Percentiles rank a stretch among this genome's conserved stretches.
These are phyloP conservation scores for Pulveroboletus frians DNA, from an alignment of 768 basidiomycete genomes.

Conservation along the genomic window DNA sequence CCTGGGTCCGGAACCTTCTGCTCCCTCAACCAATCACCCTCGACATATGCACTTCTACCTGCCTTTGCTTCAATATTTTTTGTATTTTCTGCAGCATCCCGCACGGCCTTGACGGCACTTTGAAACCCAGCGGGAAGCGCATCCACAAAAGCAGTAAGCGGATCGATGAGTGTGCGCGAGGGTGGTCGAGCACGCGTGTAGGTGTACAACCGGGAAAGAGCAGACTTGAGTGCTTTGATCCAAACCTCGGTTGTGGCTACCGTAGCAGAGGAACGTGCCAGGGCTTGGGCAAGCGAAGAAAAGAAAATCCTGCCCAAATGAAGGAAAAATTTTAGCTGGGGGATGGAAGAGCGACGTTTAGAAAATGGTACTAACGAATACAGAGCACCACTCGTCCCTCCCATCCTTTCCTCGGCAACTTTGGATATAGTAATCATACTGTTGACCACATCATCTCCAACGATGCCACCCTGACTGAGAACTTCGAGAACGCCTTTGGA, in stretches of 20 bases:
- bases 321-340: not conserved
- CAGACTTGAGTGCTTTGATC: constrained; percentile 51
- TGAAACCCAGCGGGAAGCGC: constrained; percentile 34
- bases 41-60: constrained; percentile 85
- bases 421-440: constrained; percentile 65
- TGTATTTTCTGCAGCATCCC: constrained; percentile 67
- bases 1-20: constrained; percentile 79
- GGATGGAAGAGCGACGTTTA: not conserved
- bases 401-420: constrained; percentile 81
- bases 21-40: constrained; percentile 55
- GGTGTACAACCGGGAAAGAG: constrained; percentile 61
- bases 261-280: constrained; percentile 38
- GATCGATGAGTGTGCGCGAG: constrained; percentile 90
- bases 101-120: constrained; percentile 55
- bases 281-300: constrained; percentile 74
- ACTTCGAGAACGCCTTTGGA: constrained; percentile 53
- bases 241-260: constrained; percentile 47
- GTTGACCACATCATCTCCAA: constrained; percentile 58
- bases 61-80: constrained; percentile 76
- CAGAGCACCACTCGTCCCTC: constrained; percentile 84
- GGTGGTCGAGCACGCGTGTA: constrained; percentile 89
- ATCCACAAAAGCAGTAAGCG: constrained; percentile 70
- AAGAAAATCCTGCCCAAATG: constrained; percentile 72
- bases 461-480: constrained; percentile 50
- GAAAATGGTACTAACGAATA: constrained; percentile 68